phyloP scores from a whole-genome alignment of 805 yeast species.

The Saccharomycopsis sp. region DNA sequence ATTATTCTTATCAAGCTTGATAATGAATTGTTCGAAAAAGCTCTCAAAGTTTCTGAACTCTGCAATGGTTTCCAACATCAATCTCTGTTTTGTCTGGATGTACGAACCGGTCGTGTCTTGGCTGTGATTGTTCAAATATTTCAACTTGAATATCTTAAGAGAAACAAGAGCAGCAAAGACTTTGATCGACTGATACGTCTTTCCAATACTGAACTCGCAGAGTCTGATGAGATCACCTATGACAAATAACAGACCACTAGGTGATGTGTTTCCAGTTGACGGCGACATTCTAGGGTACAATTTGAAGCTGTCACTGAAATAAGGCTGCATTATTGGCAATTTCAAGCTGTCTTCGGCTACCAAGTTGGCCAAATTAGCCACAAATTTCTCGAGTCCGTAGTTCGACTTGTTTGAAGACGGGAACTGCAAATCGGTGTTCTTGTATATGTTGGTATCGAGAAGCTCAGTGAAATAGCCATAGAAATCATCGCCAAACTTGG shows the following conservation, averaged over 20 bases:
- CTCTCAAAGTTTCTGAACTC: constrained; percentile 13
- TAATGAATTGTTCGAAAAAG: constrained; percentile 9
- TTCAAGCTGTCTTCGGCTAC: background rate
- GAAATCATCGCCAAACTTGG: constrained; percentile 4
- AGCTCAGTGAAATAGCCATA: constrained; percentile 1
- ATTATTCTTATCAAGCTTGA: constrained; percentile 11
- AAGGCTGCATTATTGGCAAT: background rate
- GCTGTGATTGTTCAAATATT: background rate
- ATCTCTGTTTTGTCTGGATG: constrained; percentile 1
- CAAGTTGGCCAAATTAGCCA: background rate
- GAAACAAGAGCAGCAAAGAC: constrained; percentile 6
- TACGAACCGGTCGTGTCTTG: background rate
- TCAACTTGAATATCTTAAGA: constrained; percentile 9
- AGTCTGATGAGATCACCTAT: constrained; percentile 5
- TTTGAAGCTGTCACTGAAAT: background rate
- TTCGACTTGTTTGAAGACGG: constrained; percentile 11
- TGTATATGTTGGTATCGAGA: background rate
- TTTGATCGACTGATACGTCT: constrained; percentile 19
- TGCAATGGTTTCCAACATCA: constrained; percentile 12
- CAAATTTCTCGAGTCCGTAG: constrained; percentile 6
- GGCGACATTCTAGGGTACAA: background rate
- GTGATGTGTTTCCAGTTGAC: background rate
- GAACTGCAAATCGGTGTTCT: constrained; percentile 6
- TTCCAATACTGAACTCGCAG: constrained; percentile 8
- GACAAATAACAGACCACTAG: constrained; percentile 3